Base-by-base conservation (phyloP, 306 rosid species). In the Lablab purpureus region DNA sequence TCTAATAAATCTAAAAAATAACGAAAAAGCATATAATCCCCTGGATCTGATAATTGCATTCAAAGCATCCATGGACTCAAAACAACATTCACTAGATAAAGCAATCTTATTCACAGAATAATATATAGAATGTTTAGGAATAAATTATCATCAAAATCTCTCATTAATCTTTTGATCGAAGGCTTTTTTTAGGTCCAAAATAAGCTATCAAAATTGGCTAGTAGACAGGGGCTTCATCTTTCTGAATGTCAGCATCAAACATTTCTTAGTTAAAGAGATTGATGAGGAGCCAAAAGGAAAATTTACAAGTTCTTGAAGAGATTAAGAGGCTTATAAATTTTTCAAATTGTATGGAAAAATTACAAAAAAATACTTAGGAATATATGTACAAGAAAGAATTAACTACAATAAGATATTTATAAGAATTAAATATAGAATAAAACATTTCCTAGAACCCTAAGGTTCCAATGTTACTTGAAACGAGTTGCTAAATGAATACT, bases 41-140 rank as follows among this genome's bases (percentile, higher is more conserved):
- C 18, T 28, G 9, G 23, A 45, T 19, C 59, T 19, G 70, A 40
- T 69, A 3, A 4, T n/a, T 18, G 14, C 17, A 23, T 56, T 15
- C 15, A 36, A 77, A 77, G 74, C 36, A 77, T 51, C 21, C 71
- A 62, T 23, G 22, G 30, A 23, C 47, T 43, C 34, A 75, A 59
- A 21, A 62, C 47, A 71, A 23, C 45, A 25, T 4, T 9, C 15
- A 22, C 43, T 23, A 41, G 68, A 52, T 23, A 56, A 74, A 21
- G 56, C 28, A 74, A 41, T 27, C 41, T 52, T 60, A 75, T 18
- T 40, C 30, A 60, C 47, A 60, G 46, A 25, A 46, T 32, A 74
- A 6, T 4, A 5, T 13, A 37, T 32, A 32, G 45, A 30, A 63
- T 63, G 69, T 58, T 23, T 58, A 25, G 22, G 68, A 62, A 62